Base-by-base conservation (phyloP, 2,329 filamentous ascomycete genomes). In the Verticillium nonalfalfae region DNA sequence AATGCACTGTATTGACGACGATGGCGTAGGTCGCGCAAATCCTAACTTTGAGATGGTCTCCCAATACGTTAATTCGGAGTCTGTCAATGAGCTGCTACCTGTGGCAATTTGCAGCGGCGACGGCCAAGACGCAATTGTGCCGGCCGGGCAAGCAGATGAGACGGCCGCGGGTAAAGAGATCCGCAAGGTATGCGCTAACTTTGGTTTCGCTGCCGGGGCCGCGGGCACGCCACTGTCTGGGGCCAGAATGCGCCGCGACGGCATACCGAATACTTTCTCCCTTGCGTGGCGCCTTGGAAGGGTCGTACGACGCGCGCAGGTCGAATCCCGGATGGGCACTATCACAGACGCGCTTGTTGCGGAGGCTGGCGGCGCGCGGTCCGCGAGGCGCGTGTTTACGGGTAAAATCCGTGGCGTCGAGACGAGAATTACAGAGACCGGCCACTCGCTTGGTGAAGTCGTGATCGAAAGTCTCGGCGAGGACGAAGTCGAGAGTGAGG, bases 261-360 rank as follows among this genome's bases (percentile, higher is more conserved):
- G 71, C 31, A 70, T 77, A 2, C 68, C 71, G 11, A 74, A 75
- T 56, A 75, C 72, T 0, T 63, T 72, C 11, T 77, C 74, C 3
- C 70, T 76, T 2, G 74, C 72, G 1, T 79, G 73, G 77, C 70
- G 74, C 18, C 79, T 85, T n/a, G 82, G 82, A 0, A 76, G 81
- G 0, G 78, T 76, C 45, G 79, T 83, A 33, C 77, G 76, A 5
- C 72, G 79, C 11, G 75, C 78, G 1, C 76, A 78, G 62, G 69
- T 72, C 21, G 75, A 77, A 18, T 73, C 80, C 4, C 68, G 76
- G 3, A 75, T 80, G 57, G 72, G 74, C 26, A 77, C 75, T 1
- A 78, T 80, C 1, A 65, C 71, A 0, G 71, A 74, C 21, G 72
- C 72, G 26, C 63, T 72, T 6, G 64, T 80, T 71, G 31, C 75